Conservation (phyloP, 2,329 filamentous ascomycete genomes). For the Cyphellophora attinorum region DNA sequence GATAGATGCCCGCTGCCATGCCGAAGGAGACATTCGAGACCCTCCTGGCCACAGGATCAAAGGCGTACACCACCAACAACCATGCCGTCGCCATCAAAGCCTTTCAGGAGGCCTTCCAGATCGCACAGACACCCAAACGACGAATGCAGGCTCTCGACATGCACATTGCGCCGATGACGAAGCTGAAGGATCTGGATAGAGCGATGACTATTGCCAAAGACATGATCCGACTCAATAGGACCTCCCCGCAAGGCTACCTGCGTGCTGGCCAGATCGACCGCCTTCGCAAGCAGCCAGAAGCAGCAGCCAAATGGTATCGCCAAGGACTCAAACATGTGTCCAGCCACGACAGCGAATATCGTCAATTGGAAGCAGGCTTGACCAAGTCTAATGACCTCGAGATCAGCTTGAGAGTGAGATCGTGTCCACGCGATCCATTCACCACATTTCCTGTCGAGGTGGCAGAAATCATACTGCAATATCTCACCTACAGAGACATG, state of each 20-base stretch:
- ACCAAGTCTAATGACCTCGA: constrained; percentile 37
- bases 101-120: no score
- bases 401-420: constrained; percentile 18
- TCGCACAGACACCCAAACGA: no score
- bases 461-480: constrained; percentile 39
- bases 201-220: constrained; percentile 48
- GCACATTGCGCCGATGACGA: constrained; percentile 27
- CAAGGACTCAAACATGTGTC: constrained; percentile 47
- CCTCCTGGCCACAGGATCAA: no score
- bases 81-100: no score
- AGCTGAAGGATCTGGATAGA: constrained; percentile 38
- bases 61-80: no score
- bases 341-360: constrained; percentile 20
- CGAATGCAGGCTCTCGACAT: constrained; percentile 29
- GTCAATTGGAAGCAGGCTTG: constrained; percentile 7
- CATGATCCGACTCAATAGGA: constrained; percentile 43
- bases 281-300: constrained; percentile 39
- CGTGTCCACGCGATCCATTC: constrained; percentile 38
- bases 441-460: constrained; percentile 45
- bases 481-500: constrained; percentile 43
- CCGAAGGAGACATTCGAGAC: no score
- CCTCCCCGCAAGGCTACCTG: constrained; percentile 49
- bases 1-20: no score
- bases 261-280: constrained; percentile 41
- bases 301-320: constrained; percentile 47